Conservation (phyloP, 2,329 filamentous ascomycete genomes). For the Sclerotiophoma versabilis region DNA sequence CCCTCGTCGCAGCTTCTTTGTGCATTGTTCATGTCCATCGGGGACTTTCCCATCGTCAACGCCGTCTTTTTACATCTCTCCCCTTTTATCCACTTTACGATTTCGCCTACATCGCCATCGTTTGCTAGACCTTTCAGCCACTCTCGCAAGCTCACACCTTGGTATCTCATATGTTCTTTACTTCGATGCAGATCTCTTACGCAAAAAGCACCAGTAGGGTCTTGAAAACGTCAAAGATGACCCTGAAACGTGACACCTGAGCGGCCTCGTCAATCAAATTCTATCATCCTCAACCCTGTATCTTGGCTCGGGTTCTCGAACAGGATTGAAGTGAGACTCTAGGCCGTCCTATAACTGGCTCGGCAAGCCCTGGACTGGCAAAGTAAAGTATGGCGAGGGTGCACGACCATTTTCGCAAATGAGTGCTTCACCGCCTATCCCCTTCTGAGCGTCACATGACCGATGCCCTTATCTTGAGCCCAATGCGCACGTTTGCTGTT, state of each 20-base stretch:
- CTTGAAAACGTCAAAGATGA: neutral
- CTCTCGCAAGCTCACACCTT: neutral
- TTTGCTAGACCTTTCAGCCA: neutral
- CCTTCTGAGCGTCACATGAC: constrained; percentile 11
- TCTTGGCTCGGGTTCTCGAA: constrained; percentile 2
- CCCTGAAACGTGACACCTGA: neutral
- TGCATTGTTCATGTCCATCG: neutral
- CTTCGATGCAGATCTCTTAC: neutral
- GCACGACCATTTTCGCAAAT: constrained; percentile 16
- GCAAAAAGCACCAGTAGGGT: neutral
- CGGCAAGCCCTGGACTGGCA: constrained; percentile 5
- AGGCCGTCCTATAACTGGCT: neutral
- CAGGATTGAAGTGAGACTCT: neutral
- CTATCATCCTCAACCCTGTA: neutral
- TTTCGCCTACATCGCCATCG: neutral
- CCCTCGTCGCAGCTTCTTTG: neutral
- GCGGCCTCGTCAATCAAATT: neutral
- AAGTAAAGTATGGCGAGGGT: constrained; percentile 18
- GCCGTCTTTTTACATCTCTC: neutral
- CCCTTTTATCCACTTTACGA: constrained; percentile 4
- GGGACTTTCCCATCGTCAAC: neutral
- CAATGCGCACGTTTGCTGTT: constrained; percentile 5
- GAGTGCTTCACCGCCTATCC: constrained; percentile 14
- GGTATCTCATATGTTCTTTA: neutral
- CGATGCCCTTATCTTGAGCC: constrained; percentile 8